These are phyloP conservation scores for Solidago caesia DNA, from an alignment of 129 eudicot genomes.

Conservation along the genomic window DNA sequence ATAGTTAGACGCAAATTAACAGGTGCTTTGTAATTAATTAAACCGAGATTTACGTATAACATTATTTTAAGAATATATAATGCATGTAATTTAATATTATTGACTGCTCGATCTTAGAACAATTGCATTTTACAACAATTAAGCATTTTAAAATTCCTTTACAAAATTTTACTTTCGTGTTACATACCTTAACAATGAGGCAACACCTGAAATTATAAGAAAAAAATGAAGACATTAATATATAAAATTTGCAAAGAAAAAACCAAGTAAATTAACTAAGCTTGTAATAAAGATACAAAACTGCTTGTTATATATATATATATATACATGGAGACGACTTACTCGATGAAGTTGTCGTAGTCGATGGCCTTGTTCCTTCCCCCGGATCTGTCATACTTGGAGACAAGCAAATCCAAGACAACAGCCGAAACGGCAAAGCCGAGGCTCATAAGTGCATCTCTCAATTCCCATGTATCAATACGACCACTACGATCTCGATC, in stretches of 20 bases:
- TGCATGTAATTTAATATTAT: no score
- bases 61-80: no score
- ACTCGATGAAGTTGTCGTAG: slow-evolving; percentile 89
- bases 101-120: no score
- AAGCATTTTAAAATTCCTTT: not conserved
- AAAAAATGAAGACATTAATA: not conserved
- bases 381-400: slow-evolving; percentile 68
- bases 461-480: slow-evolving; percentile 59
- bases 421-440: slow-evolving; percentile 55
- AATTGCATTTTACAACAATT: no score
- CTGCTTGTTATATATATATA: not conserved
- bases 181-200: slow-evolving; percentile 71
- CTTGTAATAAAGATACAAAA: not conserved
- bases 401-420: slow-evolving; percentile 59
- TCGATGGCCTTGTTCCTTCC: slow-evolving; percentile 61
- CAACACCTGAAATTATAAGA: slow-evolving; percentile 64
- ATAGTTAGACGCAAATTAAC: no score
- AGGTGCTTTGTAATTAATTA: no score
- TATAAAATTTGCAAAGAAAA: not conserved
- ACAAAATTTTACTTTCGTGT: not conserved
- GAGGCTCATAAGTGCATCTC: slow-evolving; percentile 67
- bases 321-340: slow-evolving; percentile 34
- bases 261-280: not conserved
- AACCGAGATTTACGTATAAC: no score
- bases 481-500: slow-evolving; percentile 76